Percentiles rank a stretch among this genome's conserved stretches.
Evolutionary conservation across 2,329 filamentous ascomycete genomes (phyloP).

Genomic region (Chaetomium strumarium): DNA sequence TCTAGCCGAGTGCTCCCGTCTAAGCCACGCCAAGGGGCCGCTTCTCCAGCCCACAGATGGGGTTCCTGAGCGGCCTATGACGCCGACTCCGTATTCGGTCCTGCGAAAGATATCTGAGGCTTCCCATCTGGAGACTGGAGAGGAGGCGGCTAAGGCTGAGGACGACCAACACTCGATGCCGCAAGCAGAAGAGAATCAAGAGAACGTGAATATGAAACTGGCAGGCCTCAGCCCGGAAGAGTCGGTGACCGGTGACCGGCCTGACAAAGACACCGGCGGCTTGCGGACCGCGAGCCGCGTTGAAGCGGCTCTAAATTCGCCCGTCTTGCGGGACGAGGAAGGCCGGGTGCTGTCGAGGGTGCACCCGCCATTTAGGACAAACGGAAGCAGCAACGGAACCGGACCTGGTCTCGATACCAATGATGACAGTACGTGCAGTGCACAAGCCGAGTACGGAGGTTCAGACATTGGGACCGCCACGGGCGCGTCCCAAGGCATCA

Average conservation of each 20-base stretch:
- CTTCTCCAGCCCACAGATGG: neutral
- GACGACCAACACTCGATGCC: neutral
- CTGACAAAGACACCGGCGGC: neutral
- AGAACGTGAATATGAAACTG: neutral
- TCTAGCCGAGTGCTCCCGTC: neutral
- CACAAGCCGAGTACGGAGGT: neutral
- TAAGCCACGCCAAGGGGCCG: neutral
- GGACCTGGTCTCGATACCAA: neutral
- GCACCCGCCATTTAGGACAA: neutral
- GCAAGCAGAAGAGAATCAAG: neutral
- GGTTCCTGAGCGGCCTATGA: slow-evolving; percentile 6
- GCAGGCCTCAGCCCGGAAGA: neutral
- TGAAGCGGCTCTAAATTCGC: neutral
- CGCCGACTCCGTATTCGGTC: slow-evolving; percentile 10
- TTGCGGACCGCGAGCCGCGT: too few relatives aligned
- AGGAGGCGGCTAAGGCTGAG: neutral
- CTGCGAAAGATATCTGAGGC: slow-evolving; percentile 11
- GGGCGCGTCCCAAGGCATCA: neutral
- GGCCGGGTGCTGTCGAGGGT: neutral
- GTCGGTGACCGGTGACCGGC: neutral
- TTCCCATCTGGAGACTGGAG: slow-evolving; percentile 30
- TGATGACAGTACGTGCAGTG: neutral
- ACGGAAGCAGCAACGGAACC: neutral
- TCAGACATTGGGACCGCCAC: neutral
- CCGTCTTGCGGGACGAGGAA: neutral